Percentiles rank a stretch among this genome's conserved stretches.
Evolutionary conservation across 257 asterid genomes (phyloP).

Genomic region (Nicotiana paniculata): DNA sequence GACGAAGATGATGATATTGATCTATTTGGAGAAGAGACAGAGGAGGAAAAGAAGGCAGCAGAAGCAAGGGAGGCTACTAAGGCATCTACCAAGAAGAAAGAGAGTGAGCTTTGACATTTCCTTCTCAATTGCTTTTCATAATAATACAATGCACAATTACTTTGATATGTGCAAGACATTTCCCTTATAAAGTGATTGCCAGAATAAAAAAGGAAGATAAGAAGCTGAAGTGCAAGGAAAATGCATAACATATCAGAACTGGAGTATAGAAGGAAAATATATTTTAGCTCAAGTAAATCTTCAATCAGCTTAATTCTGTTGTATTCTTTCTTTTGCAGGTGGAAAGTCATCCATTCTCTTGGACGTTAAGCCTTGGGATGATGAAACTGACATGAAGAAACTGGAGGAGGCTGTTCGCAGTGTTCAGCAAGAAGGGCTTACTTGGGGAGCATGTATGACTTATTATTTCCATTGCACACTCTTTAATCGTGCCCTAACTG

Average conservation of each 20-base stretch:
- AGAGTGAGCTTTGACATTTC: constrained; percentile 47
- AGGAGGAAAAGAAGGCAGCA: constrained; percentile 96
- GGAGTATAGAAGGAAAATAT: not conserved
- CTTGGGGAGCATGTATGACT: constrained; percentile 96
- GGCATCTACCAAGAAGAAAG: constrained; percentile 86
- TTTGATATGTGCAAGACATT: not conserved
- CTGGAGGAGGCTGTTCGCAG: constrained; percentile 83
- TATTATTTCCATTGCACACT: not conserved
- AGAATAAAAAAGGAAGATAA: not conserved
- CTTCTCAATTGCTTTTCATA: not conserved
- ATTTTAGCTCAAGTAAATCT: not conserved
- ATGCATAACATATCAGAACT: not conserved
- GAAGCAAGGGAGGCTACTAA: constrained; percentile 81
- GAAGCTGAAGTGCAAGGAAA: not conserved
- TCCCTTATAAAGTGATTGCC: not conserved
- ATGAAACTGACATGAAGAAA: constrained; percentile 94
- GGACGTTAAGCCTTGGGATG: constrained; percentile 98
- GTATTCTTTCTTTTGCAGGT: constrained; percentile 29
- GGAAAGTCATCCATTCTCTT: constrained; percentile 92
- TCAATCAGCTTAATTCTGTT: not conserved
- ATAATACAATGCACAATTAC: not conserved
- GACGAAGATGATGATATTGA: constrained; percentile 80
- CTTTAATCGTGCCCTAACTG: not conserved
- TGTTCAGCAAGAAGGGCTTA: constrained; percentile 61
- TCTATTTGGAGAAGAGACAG: constrained; percentile 95